These are phyloP conservation scores for Phialemoniopsis sp. DNA, from an alignment of 2,329 filamentous ascomycete genomes.

Conservation along the genomic window DNA sequence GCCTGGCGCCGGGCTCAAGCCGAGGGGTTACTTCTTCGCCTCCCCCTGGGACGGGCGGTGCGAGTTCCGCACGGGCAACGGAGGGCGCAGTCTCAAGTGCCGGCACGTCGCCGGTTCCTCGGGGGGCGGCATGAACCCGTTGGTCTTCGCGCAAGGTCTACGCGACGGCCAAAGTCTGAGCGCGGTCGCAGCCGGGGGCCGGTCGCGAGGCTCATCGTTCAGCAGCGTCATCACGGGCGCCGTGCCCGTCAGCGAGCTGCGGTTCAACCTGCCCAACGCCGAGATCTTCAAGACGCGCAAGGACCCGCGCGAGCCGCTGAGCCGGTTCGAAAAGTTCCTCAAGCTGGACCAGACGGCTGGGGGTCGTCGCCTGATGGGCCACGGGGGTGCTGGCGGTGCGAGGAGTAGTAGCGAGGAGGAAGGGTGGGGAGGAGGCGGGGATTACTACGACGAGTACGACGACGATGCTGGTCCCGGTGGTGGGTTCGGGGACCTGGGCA, in stretches of 20 bases:
- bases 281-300: constrained; percentile 37
- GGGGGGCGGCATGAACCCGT: constrained; percentile 34
- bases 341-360: constrained; percentile 11
- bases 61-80: constrained; percentile 75
- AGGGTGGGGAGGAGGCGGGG: constrained; percentile 3
- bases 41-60: constrained; percentile 87
- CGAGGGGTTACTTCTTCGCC: constrained; percentile 70
- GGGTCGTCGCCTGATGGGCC: no score
- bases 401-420: constrained; percentile 18
- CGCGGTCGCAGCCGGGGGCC: constrained; percentile 12
- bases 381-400: neutral
- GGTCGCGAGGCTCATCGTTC: constrained; percentile 16
- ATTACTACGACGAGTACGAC: constrained; percentile 33
- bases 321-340: constrained; percentile 36
- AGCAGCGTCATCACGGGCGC: constrained; percentile 24
- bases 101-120: constrained; percentile 55
- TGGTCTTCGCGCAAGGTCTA: constrained; percentile 29
- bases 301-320: constrained; percentile 14
- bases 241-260: constrained; percentile 70
- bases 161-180: constrained; percentile 19
- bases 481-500: constrained; percentile 60
- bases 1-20: constrained; percentile 42
- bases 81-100: constrained; percentile 71
- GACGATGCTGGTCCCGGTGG: constrained; percentile 19
- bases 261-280: constrained; percentile 77